Evolutionary conservation across 768 basidiomycete species (phyloP).

Genomic region (Psilocybe cubensis): DNA sequence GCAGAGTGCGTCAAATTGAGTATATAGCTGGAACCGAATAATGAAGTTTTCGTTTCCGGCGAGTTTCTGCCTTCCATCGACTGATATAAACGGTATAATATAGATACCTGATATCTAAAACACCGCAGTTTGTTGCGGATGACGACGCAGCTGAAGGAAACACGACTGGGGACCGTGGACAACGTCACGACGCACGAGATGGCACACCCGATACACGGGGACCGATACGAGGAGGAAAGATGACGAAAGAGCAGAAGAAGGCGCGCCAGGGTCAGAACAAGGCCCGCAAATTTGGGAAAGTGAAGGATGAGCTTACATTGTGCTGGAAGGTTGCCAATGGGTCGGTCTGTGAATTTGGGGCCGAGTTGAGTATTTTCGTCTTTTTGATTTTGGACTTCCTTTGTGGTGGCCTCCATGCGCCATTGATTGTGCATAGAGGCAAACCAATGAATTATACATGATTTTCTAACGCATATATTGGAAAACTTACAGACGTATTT

Average conservation of each 20-base stretch:
- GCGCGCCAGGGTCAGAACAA: constrained; percentile 84
- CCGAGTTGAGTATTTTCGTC: constrained; percentile 43
- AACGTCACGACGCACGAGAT: constrained; percentile 24
- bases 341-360: constrained; percentile 69
- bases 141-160: constrained; percentile 65
- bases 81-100: not conserved
- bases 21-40: not conserved
- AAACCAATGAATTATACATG: too few species aligned
- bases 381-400: not conserved
- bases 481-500: not conserved
- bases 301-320: constrained; percentile 79
- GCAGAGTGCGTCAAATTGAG: constrained; percentile 33
- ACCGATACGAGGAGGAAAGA: constrained; percentile 29
- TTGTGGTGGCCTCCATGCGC: too few species aligned
- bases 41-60: not conserved
- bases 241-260: constrained; percentile 71
- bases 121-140: constrained; percentile 30
- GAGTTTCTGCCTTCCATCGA: not conserved
- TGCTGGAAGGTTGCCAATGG: constrained; percentile 83
- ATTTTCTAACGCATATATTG: too few species aligned
- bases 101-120: constrained; percentile 37
- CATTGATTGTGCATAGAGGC: too few species aligned
- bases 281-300: constrained; percentile 74
- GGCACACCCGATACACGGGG: constrained; percentile 22
- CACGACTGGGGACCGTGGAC: constrained; percentile 38